Percentiles rank a stretch among this genome's conserved stretches.
Conservation (phyloP, 2,329 filamentous ascomycete species). For the Sphaceloma murrayae region DNA sequence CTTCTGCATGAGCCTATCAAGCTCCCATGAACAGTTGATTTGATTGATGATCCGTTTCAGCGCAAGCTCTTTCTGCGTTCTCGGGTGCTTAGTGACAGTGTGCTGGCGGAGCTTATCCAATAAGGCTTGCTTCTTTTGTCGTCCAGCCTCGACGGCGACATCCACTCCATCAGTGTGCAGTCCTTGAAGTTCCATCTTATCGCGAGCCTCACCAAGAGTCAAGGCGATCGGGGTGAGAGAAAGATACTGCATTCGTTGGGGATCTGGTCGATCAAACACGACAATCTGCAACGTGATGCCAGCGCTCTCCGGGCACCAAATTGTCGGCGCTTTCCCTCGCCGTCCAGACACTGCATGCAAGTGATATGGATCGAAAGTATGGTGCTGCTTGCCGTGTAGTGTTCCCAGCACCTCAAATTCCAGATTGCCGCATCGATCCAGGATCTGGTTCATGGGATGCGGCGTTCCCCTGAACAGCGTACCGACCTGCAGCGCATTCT, state of each 20-base stretch:
- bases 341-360: conserved; percentile 50
- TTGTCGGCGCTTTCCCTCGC: conserved; percentile 51
- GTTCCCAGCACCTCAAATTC: conserved; percentile 79
- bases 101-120: conserved; percentile 83
- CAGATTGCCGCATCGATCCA: conserved; percentile 71
- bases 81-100: conserved; percentile 65
- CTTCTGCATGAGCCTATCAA: conserved; percentile 75
- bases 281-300: conserved; percentile 75
- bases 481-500: conserved; percentile 74
- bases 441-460: conserved; percentile 70
- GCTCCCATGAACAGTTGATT: conserved; percentile 90
- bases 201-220: conserved; percentile 64
- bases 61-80: conserved; percentile 73
- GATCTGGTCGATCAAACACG: conserved; percentile 76
- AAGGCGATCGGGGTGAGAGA: conserved; percentile 83
- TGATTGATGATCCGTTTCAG: conserved; percentile 78
- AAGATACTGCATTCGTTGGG: conserved; percentile 89
- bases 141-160: conserved; percentile 59
- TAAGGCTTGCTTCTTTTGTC: conserved; percentile 54
- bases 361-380: conserved; percentile 56
- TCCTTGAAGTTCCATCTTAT: conserved; percentile 30
- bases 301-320: conserved; percentile 57
- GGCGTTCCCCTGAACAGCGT: conserved; percentile 74
- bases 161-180: conserved; percentile 50
- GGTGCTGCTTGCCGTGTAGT: conserved; percentile 53